These are phyloP conservation scores for Phytophthora constricta DNA, from an alignment of 352 stramenopile genomes.

Conservation along the genomic window DNA sequence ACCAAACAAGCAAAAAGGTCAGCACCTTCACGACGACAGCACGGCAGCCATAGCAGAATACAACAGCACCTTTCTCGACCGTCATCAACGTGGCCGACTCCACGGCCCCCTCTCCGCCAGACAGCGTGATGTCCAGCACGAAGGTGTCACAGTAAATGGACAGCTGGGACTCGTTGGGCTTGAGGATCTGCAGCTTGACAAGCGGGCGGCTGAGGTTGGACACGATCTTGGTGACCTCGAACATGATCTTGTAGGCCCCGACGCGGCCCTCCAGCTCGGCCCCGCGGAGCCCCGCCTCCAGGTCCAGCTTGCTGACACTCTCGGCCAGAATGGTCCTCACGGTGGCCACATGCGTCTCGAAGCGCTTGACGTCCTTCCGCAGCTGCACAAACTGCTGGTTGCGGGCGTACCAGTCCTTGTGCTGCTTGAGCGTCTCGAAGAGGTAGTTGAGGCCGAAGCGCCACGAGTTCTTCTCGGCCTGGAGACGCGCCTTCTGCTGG, in stretches of 20 bases:
- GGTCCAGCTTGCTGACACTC: conserved; percentile 84
- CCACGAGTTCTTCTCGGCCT: conserved; percentile 89
- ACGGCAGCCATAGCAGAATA: conserved; percentile 2
- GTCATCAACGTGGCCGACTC: conserved; percentile 86
- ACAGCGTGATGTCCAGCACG: conserved; percentile 85
- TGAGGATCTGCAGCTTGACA: conserved; percentile 89
- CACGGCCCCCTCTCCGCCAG: conserved; percentile 70
- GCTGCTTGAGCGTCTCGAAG: conserved; percentile 89
- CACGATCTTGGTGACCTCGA: conserved; percentile 90
- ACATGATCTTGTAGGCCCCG: conserved; percentile 89
- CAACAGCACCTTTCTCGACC: conserved; percentile 71
- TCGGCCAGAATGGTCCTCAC: conserved; percentile 78
- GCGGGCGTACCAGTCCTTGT: conserved; percentile 89
- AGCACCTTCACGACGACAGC: not conserved
- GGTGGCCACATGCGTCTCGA: conserved; percentile 77
- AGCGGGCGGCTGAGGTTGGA: conserved; percentile 84
- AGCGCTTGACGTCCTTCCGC: conserved; percentile 81
- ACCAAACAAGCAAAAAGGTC: not conserved
- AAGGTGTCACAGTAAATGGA: conserved; percentile 91
- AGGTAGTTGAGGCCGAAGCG: conserved; percentile 90
- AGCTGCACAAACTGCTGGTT: conserved; percentile 92
- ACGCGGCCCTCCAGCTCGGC: conserved; percentile 87
- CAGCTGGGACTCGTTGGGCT: conserved; percentile 85
- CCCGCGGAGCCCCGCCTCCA: conserved; percentile 82
- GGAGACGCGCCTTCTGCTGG: conserved; percentile 76